Base-by-base conservation (phyloP, 257 asterid genomes). In the Leptodermis oblonga region DNA sequence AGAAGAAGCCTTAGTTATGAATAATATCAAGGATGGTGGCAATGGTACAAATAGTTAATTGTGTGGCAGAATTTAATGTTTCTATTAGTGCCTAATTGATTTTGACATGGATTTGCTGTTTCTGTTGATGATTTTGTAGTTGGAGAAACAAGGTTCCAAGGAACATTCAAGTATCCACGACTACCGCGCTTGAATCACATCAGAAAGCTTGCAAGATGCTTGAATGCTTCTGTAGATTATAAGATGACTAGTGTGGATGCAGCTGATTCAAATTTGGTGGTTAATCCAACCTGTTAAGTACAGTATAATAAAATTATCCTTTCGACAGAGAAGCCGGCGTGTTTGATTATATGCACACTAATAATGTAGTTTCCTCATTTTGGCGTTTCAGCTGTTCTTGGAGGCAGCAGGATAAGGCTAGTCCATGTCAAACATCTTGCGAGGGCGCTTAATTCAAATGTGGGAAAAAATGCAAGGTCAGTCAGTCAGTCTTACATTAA, bases 371-470 rank as follows among this genome's bases (percentile, higher is more conserved):
- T n/a, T 60, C 9, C 26, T 37, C 7, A 49, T 51, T 65, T 23
- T 37, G 26, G 67, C 12, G 52, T 9, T 75, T 70, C 76, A 76
- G 86, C 74, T 46, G 36, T 37, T 68, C 17, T 30, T 0, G 54
- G 73, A 60, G n/a, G n/a, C n/a, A 74, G 51, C 46, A 43, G 74
- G 25, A 45, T 76, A 30, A 65, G 83, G 64, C 67, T 79, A 33
- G 43, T 70, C 67, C 83, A 82, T 26, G 52, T 82, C 1, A 82
- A 79, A 60, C 76, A 77, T 59, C 74, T 82, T 20, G 79, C 81
- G 0, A 78, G 86, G 56, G 62, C 79, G 7, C 77, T 82, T 30
- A 49, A 68, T 56, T 76, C 76, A 9, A 41, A 53, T 18, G 18
- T 8, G 60, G 49, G 48, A n/a, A n/a, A n/a, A n/a, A n/a, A n/a